Evolutionary conservation across 192 early-diverging fungal genomes (phyloP).

Genomic region (Cladochytrium replicatum): DNA sequence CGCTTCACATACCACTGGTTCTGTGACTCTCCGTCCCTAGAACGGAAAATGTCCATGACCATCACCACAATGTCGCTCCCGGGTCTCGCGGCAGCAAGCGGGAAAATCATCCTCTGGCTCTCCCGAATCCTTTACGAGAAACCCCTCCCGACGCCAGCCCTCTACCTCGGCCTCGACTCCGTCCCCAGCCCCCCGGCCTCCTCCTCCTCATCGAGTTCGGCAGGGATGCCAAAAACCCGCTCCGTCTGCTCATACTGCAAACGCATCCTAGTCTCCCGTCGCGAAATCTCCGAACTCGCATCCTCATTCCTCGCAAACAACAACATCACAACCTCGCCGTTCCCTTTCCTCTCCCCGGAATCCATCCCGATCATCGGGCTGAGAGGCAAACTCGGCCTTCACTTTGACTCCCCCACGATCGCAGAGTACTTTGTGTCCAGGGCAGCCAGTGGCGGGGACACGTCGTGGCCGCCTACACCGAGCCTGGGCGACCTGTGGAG

Average conservation of each 20-base stretch:
- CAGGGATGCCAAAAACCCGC: slow-evolving; percentile 1
- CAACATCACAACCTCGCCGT: slow-evolving; percentile 1
- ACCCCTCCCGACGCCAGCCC: slow-evolving; percentile 1
- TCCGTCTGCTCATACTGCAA: slow-evolving; percentile 21
- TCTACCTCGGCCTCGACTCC: slow-evolving; percentile 3
- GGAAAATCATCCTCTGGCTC: slow-evolving; percentile 14
- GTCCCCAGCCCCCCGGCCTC: too few species aligned
- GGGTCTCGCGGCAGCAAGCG: neutral
- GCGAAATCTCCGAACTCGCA: slow-evolving; percentile 5
- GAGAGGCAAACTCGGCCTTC: slow-evolving; percentile 16
- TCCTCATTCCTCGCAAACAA: neutral
- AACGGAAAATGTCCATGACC: slow-evolving; percentile 29
- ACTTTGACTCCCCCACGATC: slow-evolving; percentile 7
- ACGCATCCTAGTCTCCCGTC: slow-evolving; percentile 13
- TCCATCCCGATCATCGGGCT: slow-evolving; percentile 21
- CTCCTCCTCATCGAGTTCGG: neutral
- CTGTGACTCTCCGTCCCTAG: slow-evolving; percentile 19
- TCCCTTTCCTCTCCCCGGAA: slow-evolving; percentile 6
- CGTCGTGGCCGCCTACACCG: neutral
- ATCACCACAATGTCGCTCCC: slow-evolving; percentile 2
- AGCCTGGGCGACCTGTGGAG: slow-evolving; percentile 2
- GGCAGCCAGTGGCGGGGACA: neutral
- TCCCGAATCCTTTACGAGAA: slow-evolving; percentile 25
- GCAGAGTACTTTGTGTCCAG: neutral
- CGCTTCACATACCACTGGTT: slow-evolving; percentile 21